These are phyloP conservation scores for Eragrostis tef DNA, from an alignment of 202 grass and related monocot genomes.

Conservation along the genomic window DNA sequence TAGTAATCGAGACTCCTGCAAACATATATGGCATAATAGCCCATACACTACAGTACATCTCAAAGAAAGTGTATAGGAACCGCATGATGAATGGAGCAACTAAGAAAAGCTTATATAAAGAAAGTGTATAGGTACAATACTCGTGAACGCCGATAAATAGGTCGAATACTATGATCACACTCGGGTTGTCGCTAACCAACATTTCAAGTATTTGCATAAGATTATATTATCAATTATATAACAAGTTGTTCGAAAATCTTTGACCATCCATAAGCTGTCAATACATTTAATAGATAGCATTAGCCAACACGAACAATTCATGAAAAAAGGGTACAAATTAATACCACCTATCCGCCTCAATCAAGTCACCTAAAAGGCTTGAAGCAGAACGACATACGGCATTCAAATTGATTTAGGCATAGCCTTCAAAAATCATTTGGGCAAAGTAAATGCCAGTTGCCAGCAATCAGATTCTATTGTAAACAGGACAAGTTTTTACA, in stretches of 20 bases:
- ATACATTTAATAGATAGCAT: background rate
- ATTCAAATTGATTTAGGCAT: background rate
- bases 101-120: background rate
- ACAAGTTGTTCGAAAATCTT: background rate
- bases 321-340: background rate
- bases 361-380: background rate
- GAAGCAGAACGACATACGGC: background rate
- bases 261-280: conserved; percentile 3
- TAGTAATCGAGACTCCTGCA: background rate
- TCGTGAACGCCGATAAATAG: background rate
- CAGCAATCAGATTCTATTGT: conserved; percentile 11
- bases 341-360: background rate
- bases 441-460: background rate
- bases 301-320: background rate
- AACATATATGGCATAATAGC: background rate
- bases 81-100: background rate
- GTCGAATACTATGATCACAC: background rate
- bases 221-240: background rate
- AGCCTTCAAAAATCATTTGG: background rate
- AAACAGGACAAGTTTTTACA: background rate
- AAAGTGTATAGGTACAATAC: background rate
- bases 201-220: background rate
- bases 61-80: background rate
- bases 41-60: background rate
- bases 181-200: background rate